Evolutionary conservation across 768 basidiomycete species (phyloP).

Genomic region (Pleurotus eryngii): DNA sequence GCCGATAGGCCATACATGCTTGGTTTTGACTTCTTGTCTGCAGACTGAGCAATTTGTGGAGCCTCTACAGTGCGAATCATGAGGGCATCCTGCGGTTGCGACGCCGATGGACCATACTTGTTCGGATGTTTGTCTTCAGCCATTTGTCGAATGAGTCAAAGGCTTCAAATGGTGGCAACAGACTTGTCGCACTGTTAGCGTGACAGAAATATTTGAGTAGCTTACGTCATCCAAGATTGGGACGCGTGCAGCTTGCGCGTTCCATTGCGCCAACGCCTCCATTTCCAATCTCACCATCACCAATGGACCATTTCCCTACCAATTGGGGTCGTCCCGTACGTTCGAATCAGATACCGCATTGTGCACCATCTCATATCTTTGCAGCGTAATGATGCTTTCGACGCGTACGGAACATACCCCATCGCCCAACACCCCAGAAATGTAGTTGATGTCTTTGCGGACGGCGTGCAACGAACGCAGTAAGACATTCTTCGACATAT

Average conservation of each 20-base stretch:
- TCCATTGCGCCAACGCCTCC: neutral
- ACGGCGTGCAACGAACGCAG: slow-evolving; percentile 81
- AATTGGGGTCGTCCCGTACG: slow-evolving; percentile 82
- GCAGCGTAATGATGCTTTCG: slow-evolving; percentile 72
- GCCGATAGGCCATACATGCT: no score
- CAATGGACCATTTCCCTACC: slow-evolving; percentile 81
- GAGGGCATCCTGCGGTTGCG: no score
- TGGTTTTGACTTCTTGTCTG: no score
- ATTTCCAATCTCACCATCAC: slow-evolving; percentile 7
- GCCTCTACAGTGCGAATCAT: no score
- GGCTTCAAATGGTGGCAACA: no score
- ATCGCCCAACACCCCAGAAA: slow-evolving; percentile 58
- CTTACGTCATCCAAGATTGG: neutral
- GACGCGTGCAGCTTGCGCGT: neutral
- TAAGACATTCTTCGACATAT: slow-evolving; percentile 18
- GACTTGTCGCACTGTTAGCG: no score
- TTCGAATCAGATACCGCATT: neutral
- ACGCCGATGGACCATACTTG: no score
- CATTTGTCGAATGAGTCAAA: no score
- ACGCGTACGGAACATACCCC: slow-evolving; percentile 77
- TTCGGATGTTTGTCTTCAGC: no score
- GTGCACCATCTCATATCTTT: neutral
- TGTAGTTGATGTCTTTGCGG: slow-evolving; percentile 52
- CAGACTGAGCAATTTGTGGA: no score
- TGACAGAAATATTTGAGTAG: neutral